Conservation (phyloP, 2,329 filamentous ascomycete species). For the Xylariaceae sp. region DNA sequence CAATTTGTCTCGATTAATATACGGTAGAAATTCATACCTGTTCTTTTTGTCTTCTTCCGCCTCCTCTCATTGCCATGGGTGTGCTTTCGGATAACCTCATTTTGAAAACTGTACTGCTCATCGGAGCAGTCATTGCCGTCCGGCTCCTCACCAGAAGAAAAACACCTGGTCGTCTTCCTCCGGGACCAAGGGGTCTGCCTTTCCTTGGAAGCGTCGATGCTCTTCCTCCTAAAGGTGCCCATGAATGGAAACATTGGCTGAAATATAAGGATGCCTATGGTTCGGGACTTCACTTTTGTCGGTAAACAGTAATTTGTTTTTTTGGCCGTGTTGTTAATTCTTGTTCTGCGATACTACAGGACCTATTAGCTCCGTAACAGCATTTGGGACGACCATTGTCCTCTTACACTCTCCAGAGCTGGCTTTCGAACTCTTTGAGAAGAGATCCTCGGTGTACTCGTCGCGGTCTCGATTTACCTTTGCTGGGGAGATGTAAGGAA, state of each 20-base stretch:
- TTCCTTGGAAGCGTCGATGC: constrained; percentile 47
- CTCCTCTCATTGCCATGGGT: not conserved
- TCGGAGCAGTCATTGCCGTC: not conserved
- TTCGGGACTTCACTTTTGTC: not conserved
- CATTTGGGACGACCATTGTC: constrained; percentile 37
- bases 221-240: constrained; percentile 35
- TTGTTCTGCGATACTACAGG: constrained; percentile 18
- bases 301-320: not conserved
- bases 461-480: constrained; percentile 28
- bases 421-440: constrained; percentile 35
- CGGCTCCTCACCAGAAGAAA: not conserved
- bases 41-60: not conserved
- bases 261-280: constrained; percentile 36
- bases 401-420: constrained; percentile 36
- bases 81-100: not conserved
- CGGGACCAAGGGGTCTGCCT: constrained; percentile 42
- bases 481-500: constrained; percentile 20
- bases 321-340: not conserved
- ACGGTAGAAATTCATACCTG: not conserved
- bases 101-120: not conserved
- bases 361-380: constrained; percentile 36
- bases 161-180: constrained; percentile 33
- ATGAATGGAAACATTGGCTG: constrained; percentile 38
- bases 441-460: constrained; percentile 32
- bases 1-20: not conserved